Percentiles rank a stretch among this genome's conserved stretches.
These are phyloP conservation scores for Lactarius deliciosus DNA, from an alignment of 768 basidiomycete species.

Conservation along the genomic window DNA sequence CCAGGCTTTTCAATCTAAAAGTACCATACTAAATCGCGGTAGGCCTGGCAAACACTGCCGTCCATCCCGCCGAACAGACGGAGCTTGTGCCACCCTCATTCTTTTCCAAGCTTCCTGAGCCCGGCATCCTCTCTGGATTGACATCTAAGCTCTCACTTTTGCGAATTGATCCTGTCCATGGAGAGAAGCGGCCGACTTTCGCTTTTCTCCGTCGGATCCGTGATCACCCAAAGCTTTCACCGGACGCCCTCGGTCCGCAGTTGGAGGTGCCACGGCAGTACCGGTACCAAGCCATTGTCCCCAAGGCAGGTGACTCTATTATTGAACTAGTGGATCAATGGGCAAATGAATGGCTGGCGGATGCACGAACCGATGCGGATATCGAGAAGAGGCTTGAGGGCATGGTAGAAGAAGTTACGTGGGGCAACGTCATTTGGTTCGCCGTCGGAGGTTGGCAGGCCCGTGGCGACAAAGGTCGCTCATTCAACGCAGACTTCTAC, in stretches of 20 bases:
- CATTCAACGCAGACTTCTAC: constrained; percentile 60
- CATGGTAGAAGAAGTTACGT: constrained; percentile 64
- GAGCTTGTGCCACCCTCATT: constrained; percentile 37
- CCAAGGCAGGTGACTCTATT: constrained; percentile 25
- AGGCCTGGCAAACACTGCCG: constrained; percentile 60
- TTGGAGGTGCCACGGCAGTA: constrained; percentile 13
- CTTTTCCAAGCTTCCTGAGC: constrained; percentile 25
- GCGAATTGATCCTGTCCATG: constrained; percentile 35
- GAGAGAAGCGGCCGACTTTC: constrained; percentile 39
- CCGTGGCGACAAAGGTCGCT: constrained; percentile 29
- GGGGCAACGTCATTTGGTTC: constrained; percentile 56
- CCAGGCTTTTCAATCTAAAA: background rate
- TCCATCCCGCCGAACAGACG: constrained; percentile 43
- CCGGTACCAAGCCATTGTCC: constrained; percentile 26
- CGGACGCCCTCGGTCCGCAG: constrained; percentile 16
- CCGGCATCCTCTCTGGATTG: constrained; percentile 29
- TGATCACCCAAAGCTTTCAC: constrained; percentile 42
- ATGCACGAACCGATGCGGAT: constrained; percentile 22
- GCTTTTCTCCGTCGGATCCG: constrained; percentile 55
- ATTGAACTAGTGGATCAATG: constrained; percentile 29
- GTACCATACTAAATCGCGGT: background rate
- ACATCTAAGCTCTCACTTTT: constrained; percentile 31
- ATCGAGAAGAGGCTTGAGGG: constrained; percentile 40
- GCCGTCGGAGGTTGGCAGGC: constrained; percentile 53
- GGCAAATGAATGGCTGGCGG: constrained; percentile 27